These are phyloP conservation scores for Plicaturopsis crispa DNA, from an alignment of 768 basidiomycete genomes.

Conservation along the genomic window DNA sequence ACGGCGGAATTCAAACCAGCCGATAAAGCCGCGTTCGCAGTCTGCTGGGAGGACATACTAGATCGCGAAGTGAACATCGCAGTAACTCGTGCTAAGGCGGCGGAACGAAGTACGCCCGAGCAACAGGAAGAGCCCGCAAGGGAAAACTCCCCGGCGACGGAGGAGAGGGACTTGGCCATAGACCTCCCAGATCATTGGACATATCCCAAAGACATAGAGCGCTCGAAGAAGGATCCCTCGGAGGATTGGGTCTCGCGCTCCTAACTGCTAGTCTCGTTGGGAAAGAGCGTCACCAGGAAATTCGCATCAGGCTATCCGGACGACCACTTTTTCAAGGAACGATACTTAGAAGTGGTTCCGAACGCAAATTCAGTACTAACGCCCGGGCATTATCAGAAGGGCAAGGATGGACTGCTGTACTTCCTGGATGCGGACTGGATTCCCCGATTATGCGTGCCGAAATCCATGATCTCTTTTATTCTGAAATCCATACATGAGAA, in stretches of 20 bases:
- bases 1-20: no score
- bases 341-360: neutral
- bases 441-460: slow-evolving; percentile 12
- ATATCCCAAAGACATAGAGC: no score
- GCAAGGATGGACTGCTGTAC: slow-evolving; percentile 8
- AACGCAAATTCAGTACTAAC: slow-evolving; percentile 1
- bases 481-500: slow-evolving; percentile 13
- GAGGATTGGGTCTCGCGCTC: neutral
- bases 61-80: no score
- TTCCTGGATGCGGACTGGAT: slow-evolving; percentile 15
- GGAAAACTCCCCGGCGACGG: no score
- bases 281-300: neutral
- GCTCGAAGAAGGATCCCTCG: no score
- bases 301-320: slow-evolving; percentile 2
- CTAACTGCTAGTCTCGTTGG: neutral
- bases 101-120: no score
- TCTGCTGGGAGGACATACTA: no score
- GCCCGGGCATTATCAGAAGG: slow-evolving; percentile 4
- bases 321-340: slow-evolving; percentile 1
- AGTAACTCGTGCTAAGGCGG: no score
- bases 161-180: no score
- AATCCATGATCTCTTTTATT: neutral
- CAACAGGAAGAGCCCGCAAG: no score
- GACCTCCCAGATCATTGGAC: no score
- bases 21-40: no score